These are phyloP conservation scores for Roridomyces roridus DNA, from an alignment of 768 basidiomycete species.

Conservation along the genomic window DNA sequence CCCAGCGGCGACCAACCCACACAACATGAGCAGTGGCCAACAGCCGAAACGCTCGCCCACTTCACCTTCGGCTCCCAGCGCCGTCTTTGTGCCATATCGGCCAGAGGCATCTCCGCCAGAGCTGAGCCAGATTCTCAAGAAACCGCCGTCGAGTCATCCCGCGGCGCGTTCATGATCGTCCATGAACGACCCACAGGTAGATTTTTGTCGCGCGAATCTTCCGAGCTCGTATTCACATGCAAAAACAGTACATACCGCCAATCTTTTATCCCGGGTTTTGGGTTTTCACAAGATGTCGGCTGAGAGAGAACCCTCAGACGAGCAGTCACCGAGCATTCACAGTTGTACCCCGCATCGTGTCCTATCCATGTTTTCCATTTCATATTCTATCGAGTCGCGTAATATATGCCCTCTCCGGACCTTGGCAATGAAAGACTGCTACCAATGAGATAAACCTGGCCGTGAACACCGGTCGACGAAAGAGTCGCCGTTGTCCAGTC, in stretches of 20 bases:
- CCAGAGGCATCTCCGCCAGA: slow-evolving; percentile 19
- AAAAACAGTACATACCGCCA: background rate
- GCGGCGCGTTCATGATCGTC: background rate
- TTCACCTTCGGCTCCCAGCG: slow-evolving; percentile 2
- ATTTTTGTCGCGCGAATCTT: background rate
- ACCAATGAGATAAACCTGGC: no score
- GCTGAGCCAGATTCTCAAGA: slow-evolving; percentile 21
- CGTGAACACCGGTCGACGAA: no score
- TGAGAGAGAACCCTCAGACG: no score
- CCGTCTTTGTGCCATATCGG: slow-evolving; percentile 21
- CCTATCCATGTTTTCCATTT: no score
- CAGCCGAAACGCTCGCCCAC: slow-evolving; percentile 9
- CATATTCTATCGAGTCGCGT: no score
- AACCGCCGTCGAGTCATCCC: slow-evolving; percentile 4
- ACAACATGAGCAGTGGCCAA: slow-evolving; percentile 2
- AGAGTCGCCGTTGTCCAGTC: no score
- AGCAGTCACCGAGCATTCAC: no score
- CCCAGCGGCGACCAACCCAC: slow-evolving; percentile 12
- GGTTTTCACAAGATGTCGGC: no score
- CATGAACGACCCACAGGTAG: slow-evolving; percentile 6
- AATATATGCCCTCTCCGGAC: no score
- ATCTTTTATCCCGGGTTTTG: no score
- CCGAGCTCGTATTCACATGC: slow-evolving; percentile 7
- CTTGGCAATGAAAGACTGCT: no score
- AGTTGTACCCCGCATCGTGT: no score